phyloP scores from a whole-genome alignment of 805 yeast species.

The Yamadazyma laniorum region DNA sequence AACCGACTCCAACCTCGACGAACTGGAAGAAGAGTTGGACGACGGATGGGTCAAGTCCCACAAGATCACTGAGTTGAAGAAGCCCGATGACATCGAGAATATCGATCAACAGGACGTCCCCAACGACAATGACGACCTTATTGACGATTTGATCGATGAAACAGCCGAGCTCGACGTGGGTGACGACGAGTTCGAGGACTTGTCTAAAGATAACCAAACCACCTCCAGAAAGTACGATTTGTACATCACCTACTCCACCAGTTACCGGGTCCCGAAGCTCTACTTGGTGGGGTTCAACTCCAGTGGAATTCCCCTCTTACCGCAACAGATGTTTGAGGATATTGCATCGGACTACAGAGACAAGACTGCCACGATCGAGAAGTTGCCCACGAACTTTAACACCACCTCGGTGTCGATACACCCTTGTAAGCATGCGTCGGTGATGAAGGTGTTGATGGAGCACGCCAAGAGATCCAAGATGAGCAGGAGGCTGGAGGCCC shows the following conservation, averaged over 20 bases:
- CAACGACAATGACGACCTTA: slow-evolving; percentile 28
- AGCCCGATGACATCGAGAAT: slow-evolving; percentile 5
- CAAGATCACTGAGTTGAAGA: slow-evolving; percentile 34
- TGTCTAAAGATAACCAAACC: slow-evolving; percentile 22
- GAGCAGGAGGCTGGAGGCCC: slow-evolving; percentile 24
- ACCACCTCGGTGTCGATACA: slow-evolving; percentile 86
- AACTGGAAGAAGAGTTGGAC: slow-evolving; percentile 38
- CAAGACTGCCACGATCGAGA: slow-evolving; percentile 95
- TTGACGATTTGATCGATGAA: slow-evolving; percentile 47
- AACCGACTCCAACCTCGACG: slow-evolving; percentile 37
- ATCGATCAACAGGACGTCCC: slow-evolving; percentile 46
- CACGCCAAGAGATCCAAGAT: slow-evolving; percentile 50
- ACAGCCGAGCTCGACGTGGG: slow-evolving; percentile 36
- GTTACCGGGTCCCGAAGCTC: slow-evolving; percentile 93
- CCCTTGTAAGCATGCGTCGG: slow-evolving; percentile 94
- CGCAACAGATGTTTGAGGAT: slow-evolving; percentile 92
- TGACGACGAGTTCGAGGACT: slow-evolving; percentile 33
- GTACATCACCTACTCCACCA: slow-evolving; percentile 89
- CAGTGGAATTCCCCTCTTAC: slow-evolving; percentile 82
- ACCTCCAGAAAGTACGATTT: slow-evolving; percentile 76
- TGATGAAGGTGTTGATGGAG: slow-evolving; percentile 84
- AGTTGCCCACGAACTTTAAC: slow-evolving; percentile 76
- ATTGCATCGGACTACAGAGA: slow-evolving; percentile 88
- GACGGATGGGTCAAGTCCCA: slow-evolving; percentile 63
- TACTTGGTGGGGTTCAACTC: slow-evolving; percentile 84